Base-by-base conservation (phyloP, 371 early-diverging fungal genomes). In the Mycotypha africana region DNA sequence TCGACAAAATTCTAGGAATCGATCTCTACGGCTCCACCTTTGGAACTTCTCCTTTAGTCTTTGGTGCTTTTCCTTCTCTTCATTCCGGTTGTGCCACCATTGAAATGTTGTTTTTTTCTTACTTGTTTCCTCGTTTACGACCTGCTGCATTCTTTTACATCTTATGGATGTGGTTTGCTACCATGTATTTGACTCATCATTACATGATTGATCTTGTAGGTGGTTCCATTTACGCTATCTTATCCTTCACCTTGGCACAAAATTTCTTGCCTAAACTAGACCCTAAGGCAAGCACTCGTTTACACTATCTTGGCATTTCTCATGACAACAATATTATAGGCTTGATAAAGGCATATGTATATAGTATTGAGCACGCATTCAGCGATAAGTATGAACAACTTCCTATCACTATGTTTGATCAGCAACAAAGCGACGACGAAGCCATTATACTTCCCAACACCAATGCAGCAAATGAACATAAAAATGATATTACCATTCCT, bases 41-140 rank as follows among this genome's bases (percentile, higher is more conserved):
- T 67, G 76, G 79, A 2, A 71, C 64, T n/a, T 85, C 85, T 2
- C 86, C 88, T n/a, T 43, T 83, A 22, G 86, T 86, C 33, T 88
- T 85, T 67, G 88, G 88, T 7, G 86, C 88, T 2, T 81, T 85
- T 55, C 88, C 88, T 21, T 84, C 84, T 15, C 70, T 88, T 22
- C 88, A 88, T 55, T 79, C 84, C 11, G 88, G 76, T 20, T 81
- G 79, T 56, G 88, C 88, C 1, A 78, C 79, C 11, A 61, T 83
- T n/a, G 67, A 80, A 32, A 78, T 79, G 59, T 53, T 82, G 33
- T 85, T 85, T 60, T 45, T 79, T 21, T 57, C 58, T 26, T 74
- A 68, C 23, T 47, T 81, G 26, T 65, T 62, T 17, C 82, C 80
- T 14, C 64, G 65, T 28, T 40, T 72, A 32, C 65, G 69, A 39